A percentile compares a stretch with the other conserved stretches of the same genome.
These are phyloP conservation scores for Arachis monticola DNA, from an alignment of 331 rosid genomes.

Conservation along the genomic window DNA sequence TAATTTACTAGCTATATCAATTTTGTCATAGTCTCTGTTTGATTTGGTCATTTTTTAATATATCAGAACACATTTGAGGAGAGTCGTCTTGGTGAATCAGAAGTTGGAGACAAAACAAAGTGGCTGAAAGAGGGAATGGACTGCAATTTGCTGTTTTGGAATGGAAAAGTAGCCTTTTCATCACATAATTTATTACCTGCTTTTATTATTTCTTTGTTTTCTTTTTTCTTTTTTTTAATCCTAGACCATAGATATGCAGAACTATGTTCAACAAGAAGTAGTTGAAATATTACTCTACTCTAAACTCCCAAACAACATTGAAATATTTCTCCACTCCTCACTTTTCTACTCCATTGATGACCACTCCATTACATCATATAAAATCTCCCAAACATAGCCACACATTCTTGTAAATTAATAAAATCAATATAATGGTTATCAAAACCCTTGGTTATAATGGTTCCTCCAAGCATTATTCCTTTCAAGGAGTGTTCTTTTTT, in stretches of 20 bases:
- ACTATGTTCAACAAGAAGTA: constrained; percentile 15
- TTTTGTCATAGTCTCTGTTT: constrained; percentile 20
- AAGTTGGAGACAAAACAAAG: constrained; percentile 73
- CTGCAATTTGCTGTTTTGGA: constrained; percentile 89
- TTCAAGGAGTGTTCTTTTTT: constrained; percentile 10
- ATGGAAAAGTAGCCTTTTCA: constrained; percentile 66
- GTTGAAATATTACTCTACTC: neutral
- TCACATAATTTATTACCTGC: constrained; percentile 34
- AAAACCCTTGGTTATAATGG: neutral
- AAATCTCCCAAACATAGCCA: neutral
- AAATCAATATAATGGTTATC: neutral
- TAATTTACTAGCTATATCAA: constrained; percentile 2
- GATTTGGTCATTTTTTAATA: constrained; percentile 21
- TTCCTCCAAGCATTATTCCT: neutral
- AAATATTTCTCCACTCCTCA: neutral
- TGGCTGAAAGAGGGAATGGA: constrained; percentile 99
- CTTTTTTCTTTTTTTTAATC: neutral
- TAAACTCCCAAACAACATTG: too few species aligned
- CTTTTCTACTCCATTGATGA: too few species aligned
- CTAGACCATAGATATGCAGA: neutral
- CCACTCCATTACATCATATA: too few species aligned
- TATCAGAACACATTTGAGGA: constrained; percentile 82
- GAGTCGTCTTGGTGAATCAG: constrained; percentile 69
- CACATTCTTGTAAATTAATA: constrained; percentile 4
- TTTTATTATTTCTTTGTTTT: constrained; percentile 15